Conservation (phyloP, 441 rosid species). For the Gossypium trilobum region DNA sequence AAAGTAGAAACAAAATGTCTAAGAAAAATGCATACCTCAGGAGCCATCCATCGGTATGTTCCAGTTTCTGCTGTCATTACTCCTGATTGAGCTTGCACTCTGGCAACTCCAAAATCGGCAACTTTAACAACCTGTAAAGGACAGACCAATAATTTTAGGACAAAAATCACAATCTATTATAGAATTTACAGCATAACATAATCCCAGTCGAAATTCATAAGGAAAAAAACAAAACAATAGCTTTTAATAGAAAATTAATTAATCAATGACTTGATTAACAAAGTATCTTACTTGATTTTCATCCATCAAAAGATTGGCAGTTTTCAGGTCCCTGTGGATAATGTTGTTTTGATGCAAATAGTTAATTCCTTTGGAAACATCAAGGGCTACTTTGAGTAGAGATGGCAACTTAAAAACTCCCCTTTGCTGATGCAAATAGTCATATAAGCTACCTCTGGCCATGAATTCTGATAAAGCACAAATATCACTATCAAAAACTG, state of each 20-base stretch:
- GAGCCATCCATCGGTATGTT: constrained; percentile 83
- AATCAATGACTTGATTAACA: background rate
- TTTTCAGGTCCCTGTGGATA: constrained; percentile 89
- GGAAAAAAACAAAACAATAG: background rate
- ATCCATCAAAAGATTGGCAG: constrained; percentile 97
- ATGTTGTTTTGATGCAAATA: constrained; percentile 90
- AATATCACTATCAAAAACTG: constrained; percentile 16
- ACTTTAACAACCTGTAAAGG: constrained; percentile 59
- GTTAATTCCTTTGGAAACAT: constrained; percentile 89
- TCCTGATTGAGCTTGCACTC: constrained; percentile 60
- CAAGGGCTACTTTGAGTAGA: constrained; percentile 77
- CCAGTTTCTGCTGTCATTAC: constrained; percentile 85
- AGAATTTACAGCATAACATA: background rate
- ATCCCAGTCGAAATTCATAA: background rate
- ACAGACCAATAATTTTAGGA: constrained; percentile 9
- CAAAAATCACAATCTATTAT: background rate
- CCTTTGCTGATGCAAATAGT: constrained; percentile 73
- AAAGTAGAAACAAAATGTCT: constrained; percentile 5
- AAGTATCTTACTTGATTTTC: constrained; percentile 77
- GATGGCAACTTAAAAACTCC: constrained; percentile 71
- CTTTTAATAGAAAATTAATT: background rate
- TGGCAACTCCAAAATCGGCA: constrained; percentile 74
- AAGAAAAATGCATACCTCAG: constrained; percentile 40
- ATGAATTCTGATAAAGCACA: constrained; percentile 55
- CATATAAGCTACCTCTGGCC: constrained; percentile 83